A percentile compares a stretch with the other conserved stretches of the same genome.
These are phyloP conservation scores for Arabis alpina DNA, from an alignment of 345 rosid genomes.

Conservation along the genomic window DNA sequence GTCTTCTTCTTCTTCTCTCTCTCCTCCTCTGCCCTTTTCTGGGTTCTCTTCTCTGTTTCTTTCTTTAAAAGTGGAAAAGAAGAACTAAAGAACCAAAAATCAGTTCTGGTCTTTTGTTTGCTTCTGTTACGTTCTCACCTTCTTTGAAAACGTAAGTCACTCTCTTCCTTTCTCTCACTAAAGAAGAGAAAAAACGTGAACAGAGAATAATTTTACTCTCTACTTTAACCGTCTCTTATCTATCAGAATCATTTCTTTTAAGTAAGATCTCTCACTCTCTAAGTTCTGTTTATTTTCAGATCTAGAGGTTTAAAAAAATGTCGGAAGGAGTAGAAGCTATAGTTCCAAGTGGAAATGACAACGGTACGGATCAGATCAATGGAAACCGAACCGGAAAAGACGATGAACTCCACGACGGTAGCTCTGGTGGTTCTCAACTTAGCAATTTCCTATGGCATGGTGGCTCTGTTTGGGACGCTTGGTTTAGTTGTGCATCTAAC, in stretches of 20 bases:
- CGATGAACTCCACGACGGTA: slow-evolving; percentile 39
- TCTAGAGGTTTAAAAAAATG: slow-evolving; percentile 53
- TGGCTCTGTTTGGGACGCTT: slow-evolving; percentile 99
- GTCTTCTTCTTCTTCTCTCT: slow-evolving; percentile 20
- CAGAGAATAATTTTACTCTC: slow-evolving; percentile 9
- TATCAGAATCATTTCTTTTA: too few species aligned
- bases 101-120: slow-evolving; percentile 32
- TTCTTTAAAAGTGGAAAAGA: slow-evolving; percentile 10
- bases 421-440: slow-evolving; percentile 48
- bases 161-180: not conserved
- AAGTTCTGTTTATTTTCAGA: slow-evolving; percentile 43
- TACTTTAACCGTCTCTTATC: slow-evolving; percentile 13
- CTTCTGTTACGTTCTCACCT: slow-evolving; percentile 37
- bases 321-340: slow-evolving; percentile 90
- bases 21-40: slow-evolving; percentile 35
- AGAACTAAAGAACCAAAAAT: slow-evolving; percentile 19
- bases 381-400: slow-evolving; percentile 45
- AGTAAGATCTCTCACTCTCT: not conserved
- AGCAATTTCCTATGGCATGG: slow-evolving; percentile 94
- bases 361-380: slow-evolving; percentile 47
- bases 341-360: slow-evolving; percentile 61
- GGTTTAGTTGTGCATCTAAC: slow-evolving; percentile 99
- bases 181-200: slow-evolving; percentile 33
- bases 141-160: slow-evolving; percentile 32
- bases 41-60: slow-evolving; percentile 35